These are phyloP conservation scores for Sporothrix sp. DNA, from an alignment of 2,329 filamentous ascomycete species.

Conservation along the genomic window DNA sequence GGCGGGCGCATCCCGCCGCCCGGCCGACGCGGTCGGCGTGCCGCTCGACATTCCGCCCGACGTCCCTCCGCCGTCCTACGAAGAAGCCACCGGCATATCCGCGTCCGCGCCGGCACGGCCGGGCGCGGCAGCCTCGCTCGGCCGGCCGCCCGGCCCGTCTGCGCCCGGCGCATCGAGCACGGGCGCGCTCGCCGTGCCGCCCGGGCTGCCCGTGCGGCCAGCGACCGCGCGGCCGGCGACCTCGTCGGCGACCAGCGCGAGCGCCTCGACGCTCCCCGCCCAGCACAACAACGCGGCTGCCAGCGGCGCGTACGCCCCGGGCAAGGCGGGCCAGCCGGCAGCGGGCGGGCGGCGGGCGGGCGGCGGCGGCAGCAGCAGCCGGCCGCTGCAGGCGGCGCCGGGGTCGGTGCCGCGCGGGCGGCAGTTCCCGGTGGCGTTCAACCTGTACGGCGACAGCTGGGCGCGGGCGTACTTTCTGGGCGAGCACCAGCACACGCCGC, in stretches of 20 bases:
- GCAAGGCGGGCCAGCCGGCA: background rate
- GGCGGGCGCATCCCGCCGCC: too few species aligned
- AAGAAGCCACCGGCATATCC: constrained; percentile 15
- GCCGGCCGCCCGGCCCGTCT: too few species aligned
- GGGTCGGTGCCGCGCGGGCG: constrained; percentile 17
- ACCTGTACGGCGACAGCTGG: constrained; percentile 23
- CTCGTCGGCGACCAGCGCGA: background rate
- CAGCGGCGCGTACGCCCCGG: background rate
- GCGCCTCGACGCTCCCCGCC: too few species aligned
- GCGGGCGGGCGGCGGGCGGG: background rate
- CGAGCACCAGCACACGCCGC: constrained; percentile 23
- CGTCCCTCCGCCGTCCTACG: constrained; percentile 17
- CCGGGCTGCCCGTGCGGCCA: background rate
- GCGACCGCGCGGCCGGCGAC: background rate
- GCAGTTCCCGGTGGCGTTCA: constrained; percentile 26
- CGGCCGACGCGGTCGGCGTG: too few species aligned
- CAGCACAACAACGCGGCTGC: too few species aligned
- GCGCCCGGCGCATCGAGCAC: too few species aligned
- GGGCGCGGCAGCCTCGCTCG: too few species aligned
- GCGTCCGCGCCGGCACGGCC: too few species aligned
- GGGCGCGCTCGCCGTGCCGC: background rate
- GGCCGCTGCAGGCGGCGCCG: background rate
- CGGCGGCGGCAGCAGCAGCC: background rate
- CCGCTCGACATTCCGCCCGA: constrained; percentile 5
- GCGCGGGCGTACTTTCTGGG: constrained; percentile 22